Evolutionary conservation across 768 basidiomycete species (phyloP), one percentile per base, ranked within the genome.

Genomic region (Galerina marginata): DNA sequence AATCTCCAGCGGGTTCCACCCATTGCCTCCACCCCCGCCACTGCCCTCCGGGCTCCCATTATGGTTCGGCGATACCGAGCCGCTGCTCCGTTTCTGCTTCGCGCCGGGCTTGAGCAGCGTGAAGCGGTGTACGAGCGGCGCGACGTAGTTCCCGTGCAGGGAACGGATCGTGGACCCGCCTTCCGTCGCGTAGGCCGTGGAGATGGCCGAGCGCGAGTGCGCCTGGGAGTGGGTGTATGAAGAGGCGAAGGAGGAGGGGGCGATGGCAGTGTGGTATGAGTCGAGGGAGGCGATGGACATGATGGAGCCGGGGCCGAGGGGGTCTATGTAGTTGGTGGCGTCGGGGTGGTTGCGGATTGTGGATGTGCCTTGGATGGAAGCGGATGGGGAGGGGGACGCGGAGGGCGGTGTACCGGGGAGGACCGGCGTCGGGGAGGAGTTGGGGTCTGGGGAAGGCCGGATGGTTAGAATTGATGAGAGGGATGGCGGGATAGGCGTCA

Each of bases 1-100:
- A 60, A 93, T 74, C 54, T 93, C 91, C 26, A 93, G 77, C 20
- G 93, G 91, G 65, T 86, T 90, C 91, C 92, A 93, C 0, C 82
- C 67, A 56, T 75, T 23, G 63, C 73, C 62, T 72, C 72, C 65
- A 7, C 42, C 40, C 6, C 5, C 54, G 14, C 54, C 39, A 38
- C 47, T 36, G 23, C 23, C 42, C 20, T 43, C 10, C 20, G 43
- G 42, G 29, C 67, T 72, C 77, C 49, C 81, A 82, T 74, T 83
- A 87, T 29, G 76, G 78, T 14, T 58, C 59, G 73, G 61, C 62
- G 73, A 68, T 29, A 49, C 58, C 9, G 61, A 56, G 1, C 67
- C 60, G 26, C 65, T 63, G 52, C 61, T 67, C 49, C 75, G 68
- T 65, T 78, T 81, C 53, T 86, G 86, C 72, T 87, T 90, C 29